Base-by-base conservation (phyloP, 768 basidiomycete species). In the Glaciozyma antarctica region DNA sequence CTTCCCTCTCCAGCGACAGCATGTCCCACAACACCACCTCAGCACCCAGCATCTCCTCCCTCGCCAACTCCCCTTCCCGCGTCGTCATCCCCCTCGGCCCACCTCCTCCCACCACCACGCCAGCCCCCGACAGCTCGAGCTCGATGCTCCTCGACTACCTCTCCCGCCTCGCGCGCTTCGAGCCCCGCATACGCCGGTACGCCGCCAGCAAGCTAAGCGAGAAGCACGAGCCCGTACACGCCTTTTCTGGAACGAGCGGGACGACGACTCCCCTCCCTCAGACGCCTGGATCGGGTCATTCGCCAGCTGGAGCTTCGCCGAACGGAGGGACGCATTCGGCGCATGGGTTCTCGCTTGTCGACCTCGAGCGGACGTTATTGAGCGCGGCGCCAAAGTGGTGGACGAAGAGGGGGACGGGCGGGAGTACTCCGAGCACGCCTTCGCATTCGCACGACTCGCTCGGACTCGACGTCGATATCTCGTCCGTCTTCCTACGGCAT, bases 111-210 rank as follows among this genome's bases (percentile, higher is more conserved):
- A 26, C 57, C 38, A 8, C 55, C 38, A 22, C n/a, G 2, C 22
- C 34, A 41, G 22, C 38, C n/a, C n/a, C 55, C 55, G 22, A 38
- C 38, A 41, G n/a, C 38, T 26, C 22, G 3, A 16, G 41, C n/a
- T 17, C 41, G 6, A 57, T 57, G 38, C 57, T 58, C 41, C 41
- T 58, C 57, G 57, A 58, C 57, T 45, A 44, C 43, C 24, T 58
- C 57, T 58, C 57, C 38, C 57, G 57, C 13, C 41, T 58, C 41
- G 22, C 41, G 15, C 38, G 57, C 16, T 58, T 24, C 24, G 57
- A 43, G 8, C 57, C 57, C 12, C 57, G 57, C 7, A 13, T 58
- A 24, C 24, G 43, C 1, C 41, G 26, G 0, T 58, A 43, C 57
- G 38, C 24, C 41, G 43, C 38, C 26, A 15, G n/a, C 15, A 58